Evolutionary conservation across 805 yeast species (phyloP).

Genomic region (Metschnikowia noctiluminum): DNA sequence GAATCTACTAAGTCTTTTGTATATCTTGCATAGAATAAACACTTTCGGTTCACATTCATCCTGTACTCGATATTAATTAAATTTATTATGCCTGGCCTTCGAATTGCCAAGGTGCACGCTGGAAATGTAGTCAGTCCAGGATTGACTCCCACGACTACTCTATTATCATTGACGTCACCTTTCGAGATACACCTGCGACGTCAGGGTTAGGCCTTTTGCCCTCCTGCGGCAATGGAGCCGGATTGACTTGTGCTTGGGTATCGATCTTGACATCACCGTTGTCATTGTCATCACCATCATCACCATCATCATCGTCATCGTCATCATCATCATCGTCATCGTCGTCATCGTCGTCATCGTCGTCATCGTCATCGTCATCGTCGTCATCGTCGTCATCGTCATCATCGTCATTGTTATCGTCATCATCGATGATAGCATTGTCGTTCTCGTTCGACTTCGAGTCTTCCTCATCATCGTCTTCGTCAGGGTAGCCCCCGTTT

Average conservation of each 20-base stretch:
- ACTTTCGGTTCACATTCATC: not conserved
- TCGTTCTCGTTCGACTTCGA: conserved; percentile 41
- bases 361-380: conserved; percentile 38
- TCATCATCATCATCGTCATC: conserved; percentile 45
- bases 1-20: conserved; percentile 76
- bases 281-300: conserved; percentile 1
- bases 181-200: not conserved
- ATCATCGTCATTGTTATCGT: conserved; percentile 27
- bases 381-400: conserved; percentile 36
- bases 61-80: not conserved
- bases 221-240: not conserved
- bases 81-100: too few species aligned
- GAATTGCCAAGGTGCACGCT: too few species aligned
- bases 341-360: conserved; percentile 46
- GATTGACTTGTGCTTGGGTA: not conserved
- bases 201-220: conserved; percentile 7
- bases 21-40: conserved; percentile 4
- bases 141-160: too few species aligned
- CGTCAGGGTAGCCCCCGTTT: conserved; percentile 52
- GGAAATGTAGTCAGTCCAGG: too few species aligned
- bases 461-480: conserved; percentile 40
- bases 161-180: too few species aligned
- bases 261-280: not conserved
- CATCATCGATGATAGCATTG: conserved; percentile 22
- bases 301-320: conserved; percentile 43